These are phyloP conservation scores for Amorphotheca resinae DNA, from an alignment of 495 filamentous ascomycete species.

Conservation along the genomic window DNA sequence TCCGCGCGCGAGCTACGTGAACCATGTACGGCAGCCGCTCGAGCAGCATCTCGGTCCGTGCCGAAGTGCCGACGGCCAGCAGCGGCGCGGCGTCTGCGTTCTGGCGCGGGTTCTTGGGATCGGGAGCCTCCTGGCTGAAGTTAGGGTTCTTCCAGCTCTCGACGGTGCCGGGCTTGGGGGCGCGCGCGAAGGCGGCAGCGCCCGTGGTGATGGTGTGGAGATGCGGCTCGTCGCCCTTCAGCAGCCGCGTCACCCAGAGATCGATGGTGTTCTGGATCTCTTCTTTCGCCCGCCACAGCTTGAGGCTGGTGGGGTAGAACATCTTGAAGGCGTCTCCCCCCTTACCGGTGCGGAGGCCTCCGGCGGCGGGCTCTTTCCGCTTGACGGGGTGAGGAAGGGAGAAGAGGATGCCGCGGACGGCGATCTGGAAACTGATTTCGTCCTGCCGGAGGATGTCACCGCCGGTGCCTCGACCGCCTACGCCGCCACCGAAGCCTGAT, in stretches of 20 bases:
- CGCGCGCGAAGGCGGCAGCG: slow-evolving; percentile 31
- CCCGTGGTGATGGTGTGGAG: slow-evolving; percentile 23
- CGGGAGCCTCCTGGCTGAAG: slow-evolving; percentile 10
- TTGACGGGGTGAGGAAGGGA: slow-evolving; percentile 76
- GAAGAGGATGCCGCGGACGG: slow-evolving; percentile 71
- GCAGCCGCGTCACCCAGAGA: slow-evolving; percentile 45
- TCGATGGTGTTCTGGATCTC: slow-evolving; percentile 63
- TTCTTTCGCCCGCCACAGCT: slow-evolving; percentile 64
- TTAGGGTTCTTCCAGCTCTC: slow-evolving; percentile 27
- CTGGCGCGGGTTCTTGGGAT: slow-evolving; percentile 6
- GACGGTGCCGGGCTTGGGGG: slow-evolving; percentile 20
- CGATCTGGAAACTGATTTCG: slow-evolving; percentile 82
- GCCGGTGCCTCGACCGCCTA: slow-evolving; percentile 37
- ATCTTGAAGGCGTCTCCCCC: slow-evolving; percentile 60
- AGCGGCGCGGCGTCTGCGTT: slow-evolving; percentile 22
- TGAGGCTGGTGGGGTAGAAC: slow-evolving; percentile 72
- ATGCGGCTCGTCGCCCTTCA: slow-evolving; percentile 33
- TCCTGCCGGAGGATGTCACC: slow-evolving; percentile 74
- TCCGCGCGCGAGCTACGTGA: slow-evolving; percentile 38
- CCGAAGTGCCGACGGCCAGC: slow-evolving; percentile 43
- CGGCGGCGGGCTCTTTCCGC: slow-evolving; percentile 34
- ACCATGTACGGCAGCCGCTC: slow-evolving; percentile 79
- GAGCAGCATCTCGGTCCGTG: slow-evolving; percentile 62
- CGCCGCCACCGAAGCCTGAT: slow-evolving; percentile 30
- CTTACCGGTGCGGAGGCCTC: slow-evolving; percentile 22